Conservation (phyloP, 2,329 filamentous ascomycete genomes). For the Leptoxyphium fumago region DNA sequence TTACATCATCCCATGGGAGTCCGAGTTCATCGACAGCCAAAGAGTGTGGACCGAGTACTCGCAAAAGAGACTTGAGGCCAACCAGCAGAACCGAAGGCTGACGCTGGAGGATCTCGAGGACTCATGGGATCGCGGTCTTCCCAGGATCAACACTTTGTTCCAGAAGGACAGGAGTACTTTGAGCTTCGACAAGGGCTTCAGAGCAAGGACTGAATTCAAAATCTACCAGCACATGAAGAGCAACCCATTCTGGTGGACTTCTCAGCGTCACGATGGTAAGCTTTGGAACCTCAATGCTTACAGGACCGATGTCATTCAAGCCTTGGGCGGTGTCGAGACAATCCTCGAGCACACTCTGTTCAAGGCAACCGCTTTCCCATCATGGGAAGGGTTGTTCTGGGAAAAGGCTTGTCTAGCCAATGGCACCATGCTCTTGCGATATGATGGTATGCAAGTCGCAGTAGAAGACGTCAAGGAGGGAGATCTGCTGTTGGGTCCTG, state of each 20-base stretch:
- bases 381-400: constrained; percentile 95
- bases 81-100: constrained; percentile 87
- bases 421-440: constrained; percentile 30
- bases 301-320: constrained; percentile 91
- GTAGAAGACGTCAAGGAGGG: constrained; percentile 37
- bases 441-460: constrained; percentile 29
- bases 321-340: constrained; percentile 88
- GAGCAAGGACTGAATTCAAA: constrained; percentile 91
- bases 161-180: constrained; percentile 95
- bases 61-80: constrained; percentile 90
- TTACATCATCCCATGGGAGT: constrained; percentile 98
- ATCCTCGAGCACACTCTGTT: constrained; percentile 89
- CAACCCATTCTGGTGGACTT: constrained; percentile 92
- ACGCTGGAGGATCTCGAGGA: constrained; percentile 95
- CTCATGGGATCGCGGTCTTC: constrained; percentile 93
- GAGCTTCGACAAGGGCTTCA: constrained; percentile 97
- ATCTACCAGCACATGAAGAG: constrained; percentile 92
- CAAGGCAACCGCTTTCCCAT: constrained; percentile 91
- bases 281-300: constrained; percentile 95
- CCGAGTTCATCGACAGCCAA: constrained; percentile 97
- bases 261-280: constrained; percentile 91
- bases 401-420: constrained; percentile 28
- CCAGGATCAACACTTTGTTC: constrained; percentile 96
- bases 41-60: constrained; percentile 99
- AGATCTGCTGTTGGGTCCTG: constrained; percentile 35